A percentile compares a stretch with the other conserved stretches of the same genome.
Evolutionary conservation across 176 grass and related monocot genomes (phyloP).

Genomic region (Neostapfia colusana): DNA sequence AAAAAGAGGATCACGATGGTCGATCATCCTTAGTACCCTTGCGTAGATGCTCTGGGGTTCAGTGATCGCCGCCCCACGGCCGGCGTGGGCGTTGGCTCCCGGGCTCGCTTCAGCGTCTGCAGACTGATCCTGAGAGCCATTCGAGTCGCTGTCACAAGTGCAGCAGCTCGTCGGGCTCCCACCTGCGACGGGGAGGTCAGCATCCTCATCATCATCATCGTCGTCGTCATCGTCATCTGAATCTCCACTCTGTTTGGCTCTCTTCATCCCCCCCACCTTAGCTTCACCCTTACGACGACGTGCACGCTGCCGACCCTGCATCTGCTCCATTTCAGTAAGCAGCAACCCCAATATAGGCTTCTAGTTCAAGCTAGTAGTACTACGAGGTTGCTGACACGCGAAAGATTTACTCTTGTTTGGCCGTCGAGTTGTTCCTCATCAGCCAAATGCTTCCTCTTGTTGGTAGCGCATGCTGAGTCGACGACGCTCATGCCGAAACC

Average conservation of each 20-base stretch:
- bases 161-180: conserved; percentile 46
- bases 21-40: conserved; percentile 48
- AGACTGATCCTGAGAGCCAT: conserved; percentile 51
- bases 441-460: conserved; percentile 49
- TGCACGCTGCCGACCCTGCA: conserved; percentile 44
- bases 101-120: conserved; percentile 32
- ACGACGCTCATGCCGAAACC: conserved; percentile 3
- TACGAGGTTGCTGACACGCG: neutral
- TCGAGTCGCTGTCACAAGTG: conserved; percentile 65
- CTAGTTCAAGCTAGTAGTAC: neutral
- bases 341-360: neutral
- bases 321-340: conserved; percentile 13
- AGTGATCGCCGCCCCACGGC: conserved; percentile 33
- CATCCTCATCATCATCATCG: conserved; percentile 9
- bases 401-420: conserved; percentile 42
- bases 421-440: conserved; percentile 39
- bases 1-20: neutral
- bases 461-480: neutral
- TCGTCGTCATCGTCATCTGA: too few species aligned
- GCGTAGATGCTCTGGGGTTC: conserved; percentile 92
- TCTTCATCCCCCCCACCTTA: conserved; percentile 42
- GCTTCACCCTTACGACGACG: conserved; percentile 30
- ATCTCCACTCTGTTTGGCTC: conserved; percentile 25
- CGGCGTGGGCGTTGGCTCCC: conserved; percentile 48
- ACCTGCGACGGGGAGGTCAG: neutral